Evolutionary conservation across 176 grass and related monocot genomes (phyloP), one percentile per base, ranked within the genome.

Genomic region (Poa pratensis): DNA sequence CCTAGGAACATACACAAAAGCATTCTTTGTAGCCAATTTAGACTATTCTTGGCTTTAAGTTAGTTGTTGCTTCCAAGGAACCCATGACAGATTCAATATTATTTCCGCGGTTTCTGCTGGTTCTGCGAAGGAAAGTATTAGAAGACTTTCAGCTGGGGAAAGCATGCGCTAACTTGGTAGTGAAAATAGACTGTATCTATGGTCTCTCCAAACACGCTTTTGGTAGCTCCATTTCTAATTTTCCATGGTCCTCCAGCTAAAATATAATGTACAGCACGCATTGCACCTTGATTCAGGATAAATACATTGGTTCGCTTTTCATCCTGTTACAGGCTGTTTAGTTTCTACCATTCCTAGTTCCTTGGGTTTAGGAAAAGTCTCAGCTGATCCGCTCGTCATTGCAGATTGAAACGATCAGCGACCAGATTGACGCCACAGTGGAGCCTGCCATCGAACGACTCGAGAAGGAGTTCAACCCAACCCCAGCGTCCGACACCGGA

Each of bases 391-490:
- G 17, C 37, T 19, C 39, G 39, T 23, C 4, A 3, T 51, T 69
- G 23, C 78, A 94, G 90, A 89, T 92, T 58, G 93, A 92, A 81
- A 48, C 55, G 7, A 35, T 90, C 60, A 73, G 86, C 14, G 83
- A 81, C 11, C 51, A 86, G 79, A 84, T 92, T 0, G 87, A 92
- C 17, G 63, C 85, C 0, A 43, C 84, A 3, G 77, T 90, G 49
- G 88, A 94, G 65, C 88, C 90, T 83, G 72, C 88, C 64, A 92
- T 94, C 77, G 55, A 90, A 57, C 57, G 84, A 10, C 72, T 90
- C 2, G 83, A 84, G 70, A 84, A 90, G 53, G 79, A 94, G 52
- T 87, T 91, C 73, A 77, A 86, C 77, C 55, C 71, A 73, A 74
- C 84, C 40, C 32, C 39, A 57, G 42, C 55, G 75, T n/a, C 81